phyloP scores from a whole-genome alignment of 148 eudicot genomes.

The Amaranthus cruentus region DNA sequence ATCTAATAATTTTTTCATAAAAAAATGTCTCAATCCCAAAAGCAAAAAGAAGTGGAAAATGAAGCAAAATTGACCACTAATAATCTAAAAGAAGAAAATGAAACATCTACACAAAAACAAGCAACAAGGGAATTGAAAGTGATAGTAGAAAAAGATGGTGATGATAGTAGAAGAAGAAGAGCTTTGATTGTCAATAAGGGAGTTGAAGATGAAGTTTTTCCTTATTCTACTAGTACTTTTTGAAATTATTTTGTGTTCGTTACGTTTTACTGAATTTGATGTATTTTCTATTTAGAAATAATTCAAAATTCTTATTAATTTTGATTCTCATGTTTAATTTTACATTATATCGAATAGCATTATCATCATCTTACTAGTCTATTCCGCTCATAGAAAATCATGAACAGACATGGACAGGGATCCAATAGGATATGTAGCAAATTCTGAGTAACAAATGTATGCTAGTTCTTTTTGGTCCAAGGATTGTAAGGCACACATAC shows the following conservation, averaged over 20 bases:
- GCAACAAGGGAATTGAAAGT: too few species aligned
- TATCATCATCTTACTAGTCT: too few species aligned
- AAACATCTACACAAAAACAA: not conserved
- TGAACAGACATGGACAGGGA: too few species aligned
- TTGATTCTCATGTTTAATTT: too few species aligned
- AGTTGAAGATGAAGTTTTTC: constrained; percentile 15
- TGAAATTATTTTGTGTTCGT: not conserved
- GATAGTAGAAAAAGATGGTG: not conserved
- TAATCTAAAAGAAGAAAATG: not conserved
- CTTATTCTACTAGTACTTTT: constrained; percentile 21
- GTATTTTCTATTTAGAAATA: not conserved
- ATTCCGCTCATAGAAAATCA: too few species aligned
- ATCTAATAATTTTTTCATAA: too few species aligned
- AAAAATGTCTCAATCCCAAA: not conserved
- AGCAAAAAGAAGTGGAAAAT: not conserved
- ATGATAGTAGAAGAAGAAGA: not conserved
- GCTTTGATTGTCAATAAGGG: not conserved
- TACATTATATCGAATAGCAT: too few species aligned
- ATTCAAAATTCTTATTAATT: too few species aligned
- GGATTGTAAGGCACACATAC: too few species aligned
- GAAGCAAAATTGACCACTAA: not conserved
- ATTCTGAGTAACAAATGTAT: too few species aligned
- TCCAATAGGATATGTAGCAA: too few species aligned
- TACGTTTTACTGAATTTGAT: not conserved
- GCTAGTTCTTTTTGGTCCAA: too few species aligned